A percentile compares a stretch with the other conserved stretches of the same genome.
Evolutionary conservation across 1,284 basidiomycete genomes (phyloP).

Genomic region (Cutaneotrichosporon sp.): DNA sequence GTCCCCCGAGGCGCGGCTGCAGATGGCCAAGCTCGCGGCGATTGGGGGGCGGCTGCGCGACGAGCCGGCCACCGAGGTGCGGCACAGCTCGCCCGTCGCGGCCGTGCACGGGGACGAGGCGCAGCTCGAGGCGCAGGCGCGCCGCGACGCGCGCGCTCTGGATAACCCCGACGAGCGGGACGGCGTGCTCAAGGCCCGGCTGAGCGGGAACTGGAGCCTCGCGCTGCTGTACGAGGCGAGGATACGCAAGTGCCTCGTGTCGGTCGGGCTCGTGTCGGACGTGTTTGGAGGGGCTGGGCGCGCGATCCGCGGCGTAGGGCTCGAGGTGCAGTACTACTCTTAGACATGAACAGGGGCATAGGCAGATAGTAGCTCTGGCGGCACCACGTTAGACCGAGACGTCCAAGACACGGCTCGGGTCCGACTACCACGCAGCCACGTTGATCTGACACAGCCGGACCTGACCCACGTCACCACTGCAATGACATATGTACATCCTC

Average conservation of each 20-base stretch:
- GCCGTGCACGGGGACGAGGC: neutral
- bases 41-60: conserved; percentile 23
- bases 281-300: conserved; percentile 71
- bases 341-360: too few relatives aligned
- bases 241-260: conserved; percentile 84
- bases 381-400: too few relatives aligned
- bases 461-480: too few relatives aligned
- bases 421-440: too few relatives aligned
- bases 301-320: conserved; percentile 81
- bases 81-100: too few relatives aligned
- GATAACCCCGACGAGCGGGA: conserved; percentile 38
- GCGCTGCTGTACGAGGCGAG: conserved; percentile 93
- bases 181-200: conserved; percentile 85
- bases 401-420: too few relatives aligned
- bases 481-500: neutral
- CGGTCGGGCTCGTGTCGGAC: conserved; percentile 84
- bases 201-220: conserved; percentile 83
- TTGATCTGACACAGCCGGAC: too few relatives aligned
- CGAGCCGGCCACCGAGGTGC: conserved; percentile 5
- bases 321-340: conserved; percentile 86
- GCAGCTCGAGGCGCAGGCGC: conserved; percentile 1
- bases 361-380: too few relatives aligned
- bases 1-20: conserved; percentile 12
- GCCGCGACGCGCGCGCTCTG: neutral
- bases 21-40: conserved; percentile 14